Conservation (phyloP, 495 filamentous ascomycete species). For the Podospora fimiseda region DNA sequence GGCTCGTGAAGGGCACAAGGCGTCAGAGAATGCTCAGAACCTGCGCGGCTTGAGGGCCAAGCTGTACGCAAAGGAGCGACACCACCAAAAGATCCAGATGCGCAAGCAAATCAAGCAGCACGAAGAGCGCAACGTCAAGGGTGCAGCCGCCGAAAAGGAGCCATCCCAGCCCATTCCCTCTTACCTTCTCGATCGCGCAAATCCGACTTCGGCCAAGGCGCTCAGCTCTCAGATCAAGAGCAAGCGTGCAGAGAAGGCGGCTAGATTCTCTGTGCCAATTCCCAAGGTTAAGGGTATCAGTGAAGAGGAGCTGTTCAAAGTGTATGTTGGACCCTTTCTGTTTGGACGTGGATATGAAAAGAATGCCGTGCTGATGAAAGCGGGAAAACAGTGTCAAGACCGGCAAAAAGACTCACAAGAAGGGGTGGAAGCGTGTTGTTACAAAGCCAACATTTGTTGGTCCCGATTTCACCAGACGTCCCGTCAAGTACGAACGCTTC, state of each 20-base stretch:
- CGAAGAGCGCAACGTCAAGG: slow-evolving; percentile 93
- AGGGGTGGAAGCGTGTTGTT: slow-evolving; percentile 90
- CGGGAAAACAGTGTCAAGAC: slow-evolving; percentile 61
- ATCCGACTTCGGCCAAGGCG: slow-evolving; percentile 83
- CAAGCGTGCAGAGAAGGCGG: slow-evolving; percentile 77
- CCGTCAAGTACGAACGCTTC: slow-evolving; percentile 81
- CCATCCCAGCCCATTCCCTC: slow-evolving; percentile 68
- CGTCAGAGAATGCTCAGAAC: slow-evolving; percentile 82
- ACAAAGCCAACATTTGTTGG: slow-evolving; percentile 67
- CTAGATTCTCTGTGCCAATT: slow-evolving; percentile 90
- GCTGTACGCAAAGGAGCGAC: slow-evolving; percentile 87
- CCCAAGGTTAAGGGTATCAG: slow-evolving; percentile 90
- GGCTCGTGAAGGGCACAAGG: slow-evolving; percentile 81
- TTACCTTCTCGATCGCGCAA: slow-evolving; percentile 84
- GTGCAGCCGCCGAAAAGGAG: slow-evolving; percentile 67
- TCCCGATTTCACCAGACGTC: slow-evolving; percentile 78
- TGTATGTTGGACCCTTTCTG: slow-evolving; percentile 33
- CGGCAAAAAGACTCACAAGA: slow-evolving; percentile 58
- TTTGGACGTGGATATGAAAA: too few relatives aligned
- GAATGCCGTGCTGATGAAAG: too few relatives aligned
- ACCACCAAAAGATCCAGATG: slow-evolving; percentile 99
- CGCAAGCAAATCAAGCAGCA: slow-evolving; percentile 89
- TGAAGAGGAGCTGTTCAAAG: slow-evolving; percentile 98
- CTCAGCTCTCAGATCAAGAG: slow-evolving; percentile 43
- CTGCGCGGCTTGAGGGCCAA: slow-evolving; percentile 88